phyloP scores from a whole-genome alignment of 140 eudicot genomes.

The Stevia rebaudiana region DNA sequence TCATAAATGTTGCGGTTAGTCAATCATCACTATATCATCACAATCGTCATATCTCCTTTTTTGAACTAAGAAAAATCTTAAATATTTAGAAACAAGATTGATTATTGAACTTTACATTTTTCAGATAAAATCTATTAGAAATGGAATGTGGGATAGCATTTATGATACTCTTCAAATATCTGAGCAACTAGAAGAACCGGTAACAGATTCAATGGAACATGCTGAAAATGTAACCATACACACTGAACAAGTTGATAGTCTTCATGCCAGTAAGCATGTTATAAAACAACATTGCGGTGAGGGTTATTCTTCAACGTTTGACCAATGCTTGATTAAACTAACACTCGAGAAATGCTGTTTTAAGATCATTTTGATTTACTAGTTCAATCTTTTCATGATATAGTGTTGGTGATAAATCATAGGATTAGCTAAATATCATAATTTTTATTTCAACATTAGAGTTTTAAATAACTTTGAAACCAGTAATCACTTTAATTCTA shows the following conservation, averaged over 20 bases:
- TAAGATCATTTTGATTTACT: not conserved
- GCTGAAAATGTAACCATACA: conserved; percentile 40
- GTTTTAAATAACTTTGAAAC: not conserved
- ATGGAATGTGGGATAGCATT: conserved; percentile 82
- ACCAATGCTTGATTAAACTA: conserved; percentile 5
- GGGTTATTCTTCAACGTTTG: conserved; percentile 21
- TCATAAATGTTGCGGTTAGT: conserved; percentile 87
- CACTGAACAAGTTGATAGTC: conserved; percentile 32
- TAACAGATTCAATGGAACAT: conserved; percentile 22
- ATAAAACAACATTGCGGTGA: conserved; percentile 36
- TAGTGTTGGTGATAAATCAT: not conserved
- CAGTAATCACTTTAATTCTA: not conserved
- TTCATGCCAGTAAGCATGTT: conserved; percentile 13
- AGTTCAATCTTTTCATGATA: conserved; percentile 2
- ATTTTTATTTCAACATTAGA: not conserved
- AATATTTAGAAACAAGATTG: not conserved
- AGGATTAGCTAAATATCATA: not conserved
- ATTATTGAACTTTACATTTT: conserved; percentile 7
- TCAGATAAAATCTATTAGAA: conserved; percentile 66
- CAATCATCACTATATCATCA: conserved; percentile 6
- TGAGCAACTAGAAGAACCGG: conserved; percentile 26
- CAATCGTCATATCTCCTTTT: not conserved
- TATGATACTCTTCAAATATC: conserved; percentile 52
- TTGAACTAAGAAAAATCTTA: not conserved
- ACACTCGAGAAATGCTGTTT: not conserved